phyloP scores from a whole-genome alignment of 495 filamentous ascomycete genomes.

The Clohesyomyces aquaticus region DNA sequence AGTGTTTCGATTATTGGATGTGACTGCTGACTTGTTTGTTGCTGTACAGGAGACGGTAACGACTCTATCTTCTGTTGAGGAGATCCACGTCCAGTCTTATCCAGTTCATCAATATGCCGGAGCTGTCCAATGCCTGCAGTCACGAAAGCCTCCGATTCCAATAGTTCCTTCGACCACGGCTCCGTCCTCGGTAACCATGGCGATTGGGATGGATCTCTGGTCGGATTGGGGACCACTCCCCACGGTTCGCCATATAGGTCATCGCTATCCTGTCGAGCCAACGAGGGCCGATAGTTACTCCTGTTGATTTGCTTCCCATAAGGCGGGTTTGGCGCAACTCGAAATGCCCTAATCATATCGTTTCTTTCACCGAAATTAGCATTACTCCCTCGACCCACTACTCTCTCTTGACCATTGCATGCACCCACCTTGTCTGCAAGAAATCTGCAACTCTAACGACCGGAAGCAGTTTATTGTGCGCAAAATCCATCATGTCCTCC shows the following conservation, averaged over 20 bases:
- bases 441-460: neutral
- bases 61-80: too few species aligned
- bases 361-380: neutral
- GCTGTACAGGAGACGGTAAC: too few species aligned
- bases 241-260: neutral
- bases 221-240: neutral
- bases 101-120: too few species aligned
- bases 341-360: neutral
- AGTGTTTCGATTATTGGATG: neutral
- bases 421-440: neutral
- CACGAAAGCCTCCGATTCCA: neutral
- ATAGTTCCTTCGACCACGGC: neutral
- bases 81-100: too few species aligned
- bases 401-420: too few species aligned
- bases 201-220: neutral
- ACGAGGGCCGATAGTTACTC: neutral
- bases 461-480: neutral
- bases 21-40: neutral
- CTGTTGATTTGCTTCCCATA: too few species aligned
- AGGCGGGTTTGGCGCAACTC: neutral
- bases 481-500: neutral
- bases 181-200: too few species aligned
- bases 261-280: neutral
- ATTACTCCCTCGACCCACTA: too few species aligned
- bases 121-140: too few species aligned